These are phyloP conservation scores for Cucurbita maxima DNA, from an alignment of 306 rosid species.

Conservation along the genomic window DNA sequence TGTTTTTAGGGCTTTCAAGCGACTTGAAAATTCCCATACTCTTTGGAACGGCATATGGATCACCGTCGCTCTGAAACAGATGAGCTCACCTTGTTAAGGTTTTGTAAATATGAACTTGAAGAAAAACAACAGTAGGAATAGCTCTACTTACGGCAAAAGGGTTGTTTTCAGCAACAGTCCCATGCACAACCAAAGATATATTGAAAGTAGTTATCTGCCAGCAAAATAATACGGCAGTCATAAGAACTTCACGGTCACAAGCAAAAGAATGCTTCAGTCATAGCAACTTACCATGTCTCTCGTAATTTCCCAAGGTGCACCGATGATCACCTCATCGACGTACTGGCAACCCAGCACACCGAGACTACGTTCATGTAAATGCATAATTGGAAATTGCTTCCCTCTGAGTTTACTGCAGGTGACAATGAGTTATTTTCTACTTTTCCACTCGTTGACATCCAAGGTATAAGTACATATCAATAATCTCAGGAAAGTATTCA, in stretches of 20 bases:
- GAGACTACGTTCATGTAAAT: conserved; percentile 93
- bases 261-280: conserved; percentile 5
- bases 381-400: conserved; percentile 74
- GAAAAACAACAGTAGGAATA: conserved; percentile 3
- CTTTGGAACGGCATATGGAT: conserved; percentile 71
- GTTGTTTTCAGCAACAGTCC: conserved; percentile 69
- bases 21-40: conserved; percentile 69
- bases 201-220: conserved; percentile 89
- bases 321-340: conserved; percentile 96
- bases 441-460: neutral
- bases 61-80: conserved; percentile 39
- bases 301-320: conserved; percentile 90
- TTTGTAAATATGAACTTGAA: neutral
- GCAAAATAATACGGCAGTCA: conserved; percentile 6
- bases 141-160: conserved; percentile 30
- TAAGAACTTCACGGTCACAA: neutral
- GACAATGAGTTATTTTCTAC: conserved; percentile 7
- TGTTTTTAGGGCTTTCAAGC: conserved; percentile 76
- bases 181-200: conserved; percentile 65
- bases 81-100: conserved; percentile 4
- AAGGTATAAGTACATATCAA: neutral
- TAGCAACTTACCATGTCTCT: conserved; percentile 64
- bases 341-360: conserved; percentile 80
- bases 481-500: neutral
- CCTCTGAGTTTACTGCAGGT: conserved; percentile 60